These are phyloP conservation scores for Xylaria grammica DNA, from an alignment of 495 filamentous ascomycete genomes.

Conservation along the genomic window DNA sequence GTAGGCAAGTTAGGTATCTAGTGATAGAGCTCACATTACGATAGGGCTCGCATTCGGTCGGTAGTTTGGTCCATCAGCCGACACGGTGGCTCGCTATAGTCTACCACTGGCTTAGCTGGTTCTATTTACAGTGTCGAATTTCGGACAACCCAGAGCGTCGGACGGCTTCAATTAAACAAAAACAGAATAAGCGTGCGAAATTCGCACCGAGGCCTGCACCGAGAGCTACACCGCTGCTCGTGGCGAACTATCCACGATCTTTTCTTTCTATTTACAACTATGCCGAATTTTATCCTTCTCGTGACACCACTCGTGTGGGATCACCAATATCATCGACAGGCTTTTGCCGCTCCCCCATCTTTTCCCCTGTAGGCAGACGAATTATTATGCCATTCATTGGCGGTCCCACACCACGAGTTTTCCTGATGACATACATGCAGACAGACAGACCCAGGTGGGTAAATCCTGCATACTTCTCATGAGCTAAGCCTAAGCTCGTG, in stretches of 20 bases:
- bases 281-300: not conserved
- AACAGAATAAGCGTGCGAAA: not conserved
- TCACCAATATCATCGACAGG: constrained; percentile 7
- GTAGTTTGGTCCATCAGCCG: not conserved
- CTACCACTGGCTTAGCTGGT: not conserved
- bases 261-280: too few species aligned
- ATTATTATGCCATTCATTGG: constrained; percentile 12
- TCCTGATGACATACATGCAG: too few species aligned
- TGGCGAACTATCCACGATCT: too few species aligned
- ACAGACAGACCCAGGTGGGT: too few species aligned
- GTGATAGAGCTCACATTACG: too few species aligned
- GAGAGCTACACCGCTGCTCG: not conserved
- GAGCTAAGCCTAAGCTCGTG: too few species aligned
- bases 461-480: too few species aligned
- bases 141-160: too few species aligned
- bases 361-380: constrained; percentile 4
- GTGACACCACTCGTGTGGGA: not conserved
- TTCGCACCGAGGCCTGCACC: too few species aligned
- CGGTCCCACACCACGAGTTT: not conserved
- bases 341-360: not conserved
- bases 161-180: too few species aligned
- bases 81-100: not conserved
- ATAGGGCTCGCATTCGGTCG: constrained; percentile 6
- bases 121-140: not conserved
- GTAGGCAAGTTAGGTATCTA: too few species aligned